Conservation (phyloP, 345 rosid genomes). For the Arabis hirsuta region DNA sequence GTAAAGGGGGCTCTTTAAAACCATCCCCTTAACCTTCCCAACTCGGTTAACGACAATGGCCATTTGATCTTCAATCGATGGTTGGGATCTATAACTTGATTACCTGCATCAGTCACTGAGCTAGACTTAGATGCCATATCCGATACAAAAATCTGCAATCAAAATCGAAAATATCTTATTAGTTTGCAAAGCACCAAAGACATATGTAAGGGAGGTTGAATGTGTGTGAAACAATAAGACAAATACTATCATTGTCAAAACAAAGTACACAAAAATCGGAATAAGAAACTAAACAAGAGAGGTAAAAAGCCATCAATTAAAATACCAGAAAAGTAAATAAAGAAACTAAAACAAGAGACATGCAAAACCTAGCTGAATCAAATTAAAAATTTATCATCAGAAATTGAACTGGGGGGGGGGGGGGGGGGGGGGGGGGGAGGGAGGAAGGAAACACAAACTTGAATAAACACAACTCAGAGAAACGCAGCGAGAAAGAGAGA, state of each 20-base stretch:
- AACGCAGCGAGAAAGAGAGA: background rate
- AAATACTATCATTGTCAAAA: background rate
- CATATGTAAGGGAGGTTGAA: too few species aligned
- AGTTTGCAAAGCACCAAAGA: background rate
- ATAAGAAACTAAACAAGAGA: background rate
- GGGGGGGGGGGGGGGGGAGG: background rate
- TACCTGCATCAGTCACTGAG: background rate
- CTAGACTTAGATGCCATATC: conserved; percentile 4
- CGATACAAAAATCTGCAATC: background rate
- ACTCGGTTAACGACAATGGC: conserved; percentile 2
- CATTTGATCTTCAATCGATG: conserved; percentile 15
- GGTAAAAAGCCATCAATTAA: background rate
- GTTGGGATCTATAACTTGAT: background rate
- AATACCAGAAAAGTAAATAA: background rate
- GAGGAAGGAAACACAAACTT: background rate
- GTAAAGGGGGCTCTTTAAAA: conserved; percentile 14
- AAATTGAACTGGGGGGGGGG: background rate
- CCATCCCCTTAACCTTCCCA: background rate
- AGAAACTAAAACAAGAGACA: background rate
- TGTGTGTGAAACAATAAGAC: too few species aligned
- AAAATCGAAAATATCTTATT: background rate
- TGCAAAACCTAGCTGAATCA: background rate
- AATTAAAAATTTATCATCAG: background rate
- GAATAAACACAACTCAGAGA: background rate
- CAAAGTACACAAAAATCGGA: background rate